A percentile compares a stretch with the other conserved stretches of the same genome.
phyloP scores from a whole-genome alignment of 495 filamentous ascomycete genomes.

The Extremus antarcticus region DNA sequence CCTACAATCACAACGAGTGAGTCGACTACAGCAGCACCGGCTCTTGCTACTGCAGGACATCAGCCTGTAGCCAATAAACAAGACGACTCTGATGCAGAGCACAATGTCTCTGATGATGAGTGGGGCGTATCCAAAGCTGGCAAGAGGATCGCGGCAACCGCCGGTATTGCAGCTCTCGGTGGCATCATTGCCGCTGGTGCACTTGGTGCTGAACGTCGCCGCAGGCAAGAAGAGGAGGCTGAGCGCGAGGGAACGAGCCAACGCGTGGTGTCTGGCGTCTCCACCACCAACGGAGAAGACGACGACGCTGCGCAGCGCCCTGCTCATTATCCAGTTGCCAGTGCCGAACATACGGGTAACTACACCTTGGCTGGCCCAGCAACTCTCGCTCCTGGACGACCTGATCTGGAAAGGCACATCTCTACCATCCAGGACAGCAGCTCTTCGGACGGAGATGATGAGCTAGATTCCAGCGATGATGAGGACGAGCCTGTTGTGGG shows the following conservation, averaged over 20 bases:
- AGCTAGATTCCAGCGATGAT: constrained; percentile 3
- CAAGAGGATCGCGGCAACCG: not conserved
- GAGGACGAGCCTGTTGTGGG: not conserved
- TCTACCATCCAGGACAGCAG: constrained; percentile 3
- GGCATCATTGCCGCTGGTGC: not conserved
- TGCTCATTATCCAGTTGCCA: not conserved
- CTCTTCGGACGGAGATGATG: not conserved
- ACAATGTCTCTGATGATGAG: too few species aligned
- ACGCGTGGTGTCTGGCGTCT: too few species aligned
- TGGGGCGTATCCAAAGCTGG: not conserved
- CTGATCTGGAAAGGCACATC: constrained; percentile 11
- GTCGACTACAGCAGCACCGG: not conserved
- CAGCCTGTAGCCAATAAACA: too few species aligned
- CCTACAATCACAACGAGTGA: not conserved
- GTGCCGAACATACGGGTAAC: not conserved
- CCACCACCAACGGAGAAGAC: not conserved
- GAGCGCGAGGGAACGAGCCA: not conserved
- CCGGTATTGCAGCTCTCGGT: not conserved
- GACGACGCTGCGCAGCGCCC: not conserved
- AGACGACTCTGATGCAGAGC: not conserved
- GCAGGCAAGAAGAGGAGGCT: not conserved
- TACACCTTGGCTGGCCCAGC: not conserved
- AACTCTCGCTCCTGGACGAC: not conserved
- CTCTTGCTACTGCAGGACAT: too few species aligned
- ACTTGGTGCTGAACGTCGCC: not conserved